A percentile compares a stretch with the other conserved stretches of the same genome.
Evolutionary conservation across 371 early-diverging fungal species (phyloP).

Genomic region (Nematocida displodere): DNA sequence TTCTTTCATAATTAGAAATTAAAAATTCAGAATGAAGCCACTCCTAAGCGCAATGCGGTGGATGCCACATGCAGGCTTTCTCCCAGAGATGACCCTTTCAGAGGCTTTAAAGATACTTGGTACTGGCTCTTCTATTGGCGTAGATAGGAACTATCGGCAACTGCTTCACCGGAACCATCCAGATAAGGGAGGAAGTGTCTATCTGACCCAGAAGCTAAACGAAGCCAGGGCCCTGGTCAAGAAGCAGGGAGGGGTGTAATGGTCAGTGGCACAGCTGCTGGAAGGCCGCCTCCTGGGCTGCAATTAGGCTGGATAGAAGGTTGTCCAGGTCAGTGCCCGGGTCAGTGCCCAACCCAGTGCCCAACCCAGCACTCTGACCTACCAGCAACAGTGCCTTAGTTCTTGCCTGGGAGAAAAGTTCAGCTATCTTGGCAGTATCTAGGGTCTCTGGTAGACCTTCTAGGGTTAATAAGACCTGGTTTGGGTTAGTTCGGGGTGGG

Average conservation of each 20-base stretch:
- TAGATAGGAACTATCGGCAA: conserved; percentile 23
- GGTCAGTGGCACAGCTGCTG: no score
- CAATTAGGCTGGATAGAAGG: no score
- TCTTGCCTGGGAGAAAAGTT: no score
- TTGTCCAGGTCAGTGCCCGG: no score
- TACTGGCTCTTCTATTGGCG: not conserved
- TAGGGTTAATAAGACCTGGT: no score
- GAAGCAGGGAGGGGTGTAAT: not conserved
- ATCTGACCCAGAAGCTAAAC: conserved; percentile 42
- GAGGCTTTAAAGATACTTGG: conserved; percentile 27
- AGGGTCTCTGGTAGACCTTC: no score
- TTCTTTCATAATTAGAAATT: conserved; percentile 34
- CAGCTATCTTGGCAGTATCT: no score
- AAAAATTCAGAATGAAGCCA: not conserved
- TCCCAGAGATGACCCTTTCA: conserved; percentile 6
- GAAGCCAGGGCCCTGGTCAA: conserved; percentile 38
- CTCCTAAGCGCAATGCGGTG: not conserved
- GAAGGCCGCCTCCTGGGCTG: no score
- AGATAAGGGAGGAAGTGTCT: conserved; percentile 36
- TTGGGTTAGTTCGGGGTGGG: no score
- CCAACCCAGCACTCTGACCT: no score
- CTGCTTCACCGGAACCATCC: conserved; percentile 38
- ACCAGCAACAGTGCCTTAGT: no score
- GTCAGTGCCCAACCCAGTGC: no score
- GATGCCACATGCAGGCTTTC: conserved; percentile 25